Base-by-base conservation (phyloP, 805 yeast genomes). In the Kodamaea hsintzibuensis region DNA sequence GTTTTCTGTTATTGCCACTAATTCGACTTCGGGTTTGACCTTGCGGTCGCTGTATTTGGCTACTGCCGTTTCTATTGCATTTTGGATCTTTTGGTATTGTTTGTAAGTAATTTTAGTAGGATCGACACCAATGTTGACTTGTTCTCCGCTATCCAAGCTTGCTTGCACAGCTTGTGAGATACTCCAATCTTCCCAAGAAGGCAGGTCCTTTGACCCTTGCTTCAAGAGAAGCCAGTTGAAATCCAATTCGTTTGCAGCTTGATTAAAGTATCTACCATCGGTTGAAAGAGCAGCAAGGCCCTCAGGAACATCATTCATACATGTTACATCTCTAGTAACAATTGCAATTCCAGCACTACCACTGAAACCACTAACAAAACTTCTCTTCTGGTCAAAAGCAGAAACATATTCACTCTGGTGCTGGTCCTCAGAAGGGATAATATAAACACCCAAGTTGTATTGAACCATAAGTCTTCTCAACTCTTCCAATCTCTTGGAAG, bases 341-440 rank as follows among this genome's bases (percentile, higher is more conserved):
- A 83, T 68, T 9, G 87, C 86, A 43, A 82, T 71, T 54, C 88
- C 88, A 7, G 86, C 84, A 56, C 83, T 77, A 16, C 88, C 88
- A 56, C 75, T 76, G 63, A 83, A 83, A 0, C 88, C 88, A 42
- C 81, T 73, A 39, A 83, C 81, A 55, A 82, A 83, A 30, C 79
- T 73, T 60, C 87, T 67, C 60, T 81, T 76, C 63, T 83, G 84
- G 62, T 83, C 88, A 47, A 70, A 68, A 2, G 76, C 60, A 1
- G 85, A 73, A 19, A 82, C 82, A 57, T 83, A 83, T 63, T 83
- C 88, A n/a, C 82, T 75, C 66, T 83, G 88, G 66, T 83, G 88
- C 50, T 80, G 82, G 66, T 83, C 88, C 64, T 82, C 86, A 8
- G 84, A 79, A 7, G 86, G 86, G 7, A 83, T 69, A 48, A 83